A percentile compares a stretch with the other conserved stretches of the same genome.
Evolutionary conservation across 202 grass and related monocot genomes (phyloP).

Genomic region (Schoenoplectus triqueter): DNA sequence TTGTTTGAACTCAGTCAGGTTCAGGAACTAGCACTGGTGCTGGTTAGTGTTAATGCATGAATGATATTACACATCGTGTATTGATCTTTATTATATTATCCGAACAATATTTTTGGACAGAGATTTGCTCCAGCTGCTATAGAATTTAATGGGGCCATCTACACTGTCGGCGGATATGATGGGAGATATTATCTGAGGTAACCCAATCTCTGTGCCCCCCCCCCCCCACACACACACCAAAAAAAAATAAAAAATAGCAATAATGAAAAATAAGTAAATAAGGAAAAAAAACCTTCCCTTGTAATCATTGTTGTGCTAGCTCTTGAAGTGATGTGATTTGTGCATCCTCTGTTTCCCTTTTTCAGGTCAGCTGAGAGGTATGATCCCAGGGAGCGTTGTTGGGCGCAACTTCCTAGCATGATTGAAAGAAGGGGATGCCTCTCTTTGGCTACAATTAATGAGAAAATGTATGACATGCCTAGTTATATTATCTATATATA

Average conservation of each 20-base stretch:
- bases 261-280: not conserved
- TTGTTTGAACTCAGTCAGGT: not conserved
- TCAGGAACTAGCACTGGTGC: not conserved
- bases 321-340: slow-evolving; percentile 41
- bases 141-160: slow-evolving; percentile 61
- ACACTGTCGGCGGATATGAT: slow-evolving; percentile 79
- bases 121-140: slow-evolving; percentile 76
- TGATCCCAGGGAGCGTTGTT: slow-evolving; percentile 92
- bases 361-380: slow-evolving; percentile 73
- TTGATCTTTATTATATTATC: not conserved
- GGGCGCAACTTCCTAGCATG: slow-evolving; percentile 72
- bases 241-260: not conserved
- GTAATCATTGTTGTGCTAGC: slow-evolving; percentile 26
- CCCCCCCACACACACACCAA: not conserved
- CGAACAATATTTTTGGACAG: slow-evolving; percentile 42
- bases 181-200: slow-evolving; percentile 72
- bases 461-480: slow-evolving; percentile 44
- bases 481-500: not conserved
- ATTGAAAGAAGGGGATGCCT: slow-evolving; percentile 61
- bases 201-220: slow-evolving; percentile 1
- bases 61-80: slow-evolving; percentile 1
- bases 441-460: slow-evolving; percentile 50
- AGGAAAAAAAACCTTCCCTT: not conserved
- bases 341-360: slow-evolving; percentile 25
- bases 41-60: not conserved